Base-by-base conservation (phyloP, 345 rosid species). In the Eutrema japonicum region DNA sequence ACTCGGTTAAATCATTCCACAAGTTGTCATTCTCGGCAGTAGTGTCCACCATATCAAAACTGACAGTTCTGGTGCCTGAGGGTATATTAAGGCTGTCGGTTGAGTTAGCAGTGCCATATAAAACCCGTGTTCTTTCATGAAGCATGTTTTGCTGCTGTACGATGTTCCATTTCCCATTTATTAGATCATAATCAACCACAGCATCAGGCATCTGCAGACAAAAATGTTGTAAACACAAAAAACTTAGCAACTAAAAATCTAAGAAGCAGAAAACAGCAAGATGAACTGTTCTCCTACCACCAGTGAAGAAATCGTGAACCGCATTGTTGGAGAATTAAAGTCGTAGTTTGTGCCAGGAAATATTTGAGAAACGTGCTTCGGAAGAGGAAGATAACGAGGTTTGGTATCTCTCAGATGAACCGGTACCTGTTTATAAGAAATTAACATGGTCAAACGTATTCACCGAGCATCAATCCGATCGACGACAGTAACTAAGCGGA, bases 131-230 rank as follows among this genome's bases (percentile, higher is more conserved):
- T 82, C 99, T 84, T 86, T 92, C 97, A 35, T 86, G 88, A 80
- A 95, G 97, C 85, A 92, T 76, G 77, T 95, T 89, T 73, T 95
- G 98, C 79, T 95, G 99, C 75, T 95, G 99, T 78, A 92, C 74
- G 58, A 90, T 90, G 52, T 82, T 90, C 97, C 99, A 95, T 75
- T 78, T 84, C 71, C 96, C 97, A 78, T 76, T 86, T 77, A 87
- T 78, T 9, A 95, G 79, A 71, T 90, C 91, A 50, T 86, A 92
- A 84, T 92, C 99, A 85, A 95, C 97, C 73, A 92, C 88, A 26
- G 96, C 93, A 86, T 90, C 93, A 47, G 96, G 97, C 96, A 92
- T 95, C 97, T 94, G 87, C 35, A 74, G 27, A 62, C 60, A 26
- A 64, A 47, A 33, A 32, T 50, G 47, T n/a, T 53, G 26, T 26